Conservation (phyloP, 148 eudicot genomes). For the Drosera capensis region DNA sequence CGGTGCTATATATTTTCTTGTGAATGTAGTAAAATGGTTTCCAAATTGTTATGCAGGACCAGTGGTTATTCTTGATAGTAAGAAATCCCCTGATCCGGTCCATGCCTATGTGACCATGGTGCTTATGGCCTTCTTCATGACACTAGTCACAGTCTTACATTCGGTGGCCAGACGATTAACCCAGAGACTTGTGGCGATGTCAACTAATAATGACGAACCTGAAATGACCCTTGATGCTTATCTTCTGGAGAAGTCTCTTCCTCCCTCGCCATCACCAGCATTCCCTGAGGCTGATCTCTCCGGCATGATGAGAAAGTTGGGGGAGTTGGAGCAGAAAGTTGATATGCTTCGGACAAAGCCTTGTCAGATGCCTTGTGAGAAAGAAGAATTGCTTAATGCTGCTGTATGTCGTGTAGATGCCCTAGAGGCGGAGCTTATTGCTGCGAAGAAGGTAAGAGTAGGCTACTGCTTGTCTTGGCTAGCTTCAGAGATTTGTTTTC, state of each 20-base stretch:
- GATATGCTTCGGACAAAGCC: slow-evolving; percentile 31
- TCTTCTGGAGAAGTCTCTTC: slow-evolving; percentile 8
- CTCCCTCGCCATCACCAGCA: slow-evolving; percentile 14
- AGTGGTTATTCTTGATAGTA: slow-evolving; percentile 3
- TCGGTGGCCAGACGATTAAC: slow-evolving; percentile 11
- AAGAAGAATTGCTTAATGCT: slow-evolving; percentile 56
- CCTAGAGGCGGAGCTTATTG: slow-evolving; percentile 69
- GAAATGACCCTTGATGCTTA: slow-evolving; percentile 8
- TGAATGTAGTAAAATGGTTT: neutral
- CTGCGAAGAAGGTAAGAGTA: slow-evolving; percentile 34
- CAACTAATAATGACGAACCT: slow-evolving; percentile 4
- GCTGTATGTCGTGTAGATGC: slow-evolving; percentile 69
- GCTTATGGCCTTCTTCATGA: slow-evolving; percentile 22
- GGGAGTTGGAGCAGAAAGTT: slow-evolving; percentile 62
- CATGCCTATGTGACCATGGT: slow-evolving; percentile 14
- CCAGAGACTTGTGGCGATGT: slow-evolving; percentile 7
- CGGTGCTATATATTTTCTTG: neutral
- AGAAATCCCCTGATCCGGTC: slow-evolving; percentile 7
- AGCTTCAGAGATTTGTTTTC: neutral
- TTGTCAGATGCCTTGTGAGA: slow-evolving; percentile 43
- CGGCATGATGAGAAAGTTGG: slow-evolving; percentile 29
- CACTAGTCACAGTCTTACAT: slow-evolving; percentile 10
- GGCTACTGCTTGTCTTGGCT: neutral
- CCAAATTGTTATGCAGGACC: slow-evolving; percentile 11
- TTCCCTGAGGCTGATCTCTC: slow-evolving; percentile 15